phyloP scores from a whole-genome alignment of 805 yeast species.

The Isabelozyma rhagii region DNA sequence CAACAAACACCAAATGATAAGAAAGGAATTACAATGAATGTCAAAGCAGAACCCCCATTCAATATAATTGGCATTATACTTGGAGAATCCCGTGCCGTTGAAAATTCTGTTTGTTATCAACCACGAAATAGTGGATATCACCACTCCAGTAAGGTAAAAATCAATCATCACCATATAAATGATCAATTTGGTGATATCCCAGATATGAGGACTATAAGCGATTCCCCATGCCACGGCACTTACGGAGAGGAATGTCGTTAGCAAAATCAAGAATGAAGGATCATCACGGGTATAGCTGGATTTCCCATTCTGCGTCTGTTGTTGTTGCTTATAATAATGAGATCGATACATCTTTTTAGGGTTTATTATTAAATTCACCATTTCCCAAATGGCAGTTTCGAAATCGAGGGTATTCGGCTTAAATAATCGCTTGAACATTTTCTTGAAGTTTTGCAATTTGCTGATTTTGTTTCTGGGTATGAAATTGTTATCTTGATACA shows the following conservation, averaged over 20 bases:
- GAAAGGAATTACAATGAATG: constrained; percentile 87
- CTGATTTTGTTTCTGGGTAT: constrained; percentile 1
- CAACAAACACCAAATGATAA: constrained; percentile 72
- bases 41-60: constrained; percentile 97
- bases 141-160: constrained; percentile 66
- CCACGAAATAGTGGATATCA: constrained; percentile 75
- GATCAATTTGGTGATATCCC: constrained; percentile 63
- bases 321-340: constrained; percentile 74
- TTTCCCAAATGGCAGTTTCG: constrained; percentile 93
- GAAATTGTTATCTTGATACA: constrained; percentile 3
- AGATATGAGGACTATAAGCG: constrained; percentile 64
- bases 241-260: constrained; percentile 61
- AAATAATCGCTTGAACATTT: constrained; percentile 37
- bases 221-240: constrained; percentile 91
- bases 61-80: constrained; percentile 37
- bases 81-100: constrained; percentile 21
- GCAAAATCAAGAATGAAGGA: constrained; percentile 78
- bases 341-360: constrained; percentile 83
- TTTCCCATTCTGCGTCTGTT: constrained; percentile 30
- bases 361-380: constrained; percentile 63
- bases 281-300: constrained; percentile 88
- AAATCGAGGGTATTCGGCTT: constrained; percentile 83
- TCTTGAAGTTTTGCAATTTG: constrained; percentile 21
- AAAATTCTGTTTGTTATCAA: constrained; percentile 63
- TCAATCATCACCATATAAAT: constrained; percentile 84